These are phyloP conservation scores for Polyporus arcularius DNA, from an alignment of 768 basidiomycete genomes.

Conservation along the genomic window DNA sequence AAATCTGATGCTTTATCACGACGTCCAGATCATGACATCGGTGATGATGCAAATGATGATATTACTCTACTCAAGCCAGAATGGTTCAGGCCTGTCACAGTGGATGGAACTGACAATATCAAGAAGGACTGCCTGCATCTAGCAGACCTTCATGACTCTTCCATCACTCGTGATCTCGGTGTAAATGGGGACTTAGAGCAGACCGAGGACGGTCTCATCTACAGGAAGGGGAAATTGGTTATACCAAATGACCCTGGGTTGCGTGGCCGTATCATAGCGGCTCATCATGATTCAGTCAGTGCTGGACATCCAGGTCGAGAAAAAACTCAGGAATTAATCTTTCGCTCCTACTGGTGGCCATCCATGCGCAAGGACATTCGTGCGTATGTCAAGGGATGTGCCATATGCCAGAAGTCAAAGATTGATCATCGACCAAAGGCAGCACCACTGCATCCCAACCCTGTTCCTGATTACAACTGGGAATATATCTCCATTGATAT, in stretches of 20 bases:
- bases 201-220: conserved; percentile 32
- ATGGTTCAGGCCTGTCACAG: not conserved
- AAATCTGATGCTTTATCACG: conserved; percentile 14
- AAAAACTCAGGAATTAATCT: conserved; percentile 27
- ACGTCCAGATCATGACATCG: not conserved
- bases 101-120: not conserved
- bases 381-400: conserved; percentile 30
- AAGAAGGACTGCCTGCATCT: not conserved
- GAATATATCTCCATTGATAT: conserved; percentile 20
- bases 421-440: conserved; percentile 9
- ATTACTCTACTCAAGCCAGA: not conserved
- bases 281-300: conserved; percentile 27
- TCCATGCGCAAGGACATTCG: conserved; percentile 20
- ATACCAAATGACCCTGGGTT: not conserved
- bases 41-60: not conserved
- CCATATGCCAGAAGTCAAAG: conserved; percentile 30
- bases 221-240: not conserved
- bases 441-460: conserved; percentile 21
- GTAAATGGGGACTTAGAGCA: conserved; percentile 18
- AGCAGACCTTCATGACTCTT: conserved; percentile 30
- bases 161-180: conserved; percentile 34
- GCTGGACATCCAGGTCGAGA: conserved; percentile 33
- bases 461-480: conserved; percentile 10
- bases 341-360: conserved; percentile 33
- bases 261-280: conserved; percentile 1